phyloP scores from a whole-genome alignment of 371 early-diverging fungal genomes.

The Blyttiomyces sp. region DNA sequence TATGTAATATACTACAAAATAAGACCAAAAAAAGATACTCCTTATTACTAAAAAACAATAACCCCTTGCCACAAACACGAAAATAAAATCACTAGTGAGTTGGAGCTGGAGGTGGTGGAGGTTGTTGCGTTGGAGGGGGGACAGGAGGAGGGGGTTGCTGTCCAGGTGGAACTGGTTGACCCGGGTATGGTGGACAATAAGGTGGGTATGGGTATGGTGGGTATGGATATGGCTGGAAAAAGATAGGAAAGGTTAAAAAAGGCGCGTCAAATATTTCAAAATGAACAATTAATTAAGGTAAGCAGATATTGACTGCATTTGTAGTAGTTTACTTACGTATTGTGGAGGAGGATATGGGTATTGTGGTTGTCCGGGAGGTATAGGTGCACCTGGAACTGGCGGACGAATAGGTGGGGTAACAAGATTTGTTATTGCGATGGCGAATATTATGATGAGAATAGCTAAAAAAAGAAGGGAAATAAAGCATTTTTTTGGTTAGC shows the following conservation, averaged over 20 bases:
- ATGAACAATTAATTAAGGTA: background rate
- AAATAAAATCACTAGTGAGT: no score
- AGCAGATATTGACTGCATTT: background rate
- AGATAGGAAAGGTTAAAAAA: background rate
- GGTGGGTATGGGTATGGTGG: constrained; percentile 2
- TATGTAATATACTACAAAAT: no score
- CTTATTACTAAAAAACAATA: no score
- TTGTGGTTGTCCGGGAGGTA: background rate
- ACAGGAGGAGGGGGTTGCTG: background rate
- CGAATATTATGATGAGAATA: no score
- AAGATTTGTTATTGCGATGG: no score
- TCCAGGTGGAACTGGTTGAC: background rate
- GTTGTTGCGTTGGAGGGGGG: background rate
- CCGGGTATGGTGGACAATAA: background rate
- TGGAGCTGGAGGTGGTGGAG: no score
- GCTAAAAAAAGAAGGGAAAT: no score
- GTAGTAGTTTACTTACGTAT: background rate
- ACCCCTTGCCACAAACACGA: no score
- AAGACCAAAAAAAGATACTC: no score
- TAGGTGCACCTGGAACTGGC: background rate
- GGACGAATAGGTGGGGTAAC: background rate
- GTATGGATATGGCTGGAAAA: background rate
- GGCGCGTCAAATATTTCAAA: background rate
- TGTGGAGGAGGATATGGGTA: background rate
- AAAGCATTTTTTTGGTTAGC: no score